A percentile compares a stretch with the other conserved stretches of the same genome.
These are phyloP conservation scores for Leishmania martiniquensis DNA, from an alignment of 208 protist species.

Conservation along the genomic window DNA sequence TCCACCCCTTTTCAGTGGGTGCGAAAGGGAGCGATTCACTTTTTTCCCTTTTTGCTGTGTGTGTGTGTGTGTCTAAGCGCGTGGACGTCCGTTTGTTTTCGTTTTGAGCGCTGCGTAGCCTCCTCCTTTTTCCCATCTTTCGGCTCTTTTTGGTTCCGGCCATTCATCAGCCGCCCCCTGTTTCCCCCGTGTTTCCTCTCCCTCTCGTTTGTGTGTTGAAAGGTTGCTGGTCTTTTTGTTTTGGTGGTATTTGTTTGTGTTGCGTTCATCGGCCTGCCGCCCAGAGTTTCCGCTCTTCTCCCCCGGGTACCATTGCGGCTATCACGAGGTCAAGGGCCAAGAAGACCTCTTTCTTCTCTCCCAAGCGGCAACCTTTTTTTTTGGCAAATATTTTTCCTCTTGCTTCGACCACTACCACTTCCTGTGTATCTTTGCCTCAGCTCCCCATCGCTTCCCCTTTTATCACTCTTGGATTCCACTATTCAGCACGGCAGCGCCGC, in stretches of 20 bases:
- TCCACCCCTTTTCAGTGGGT: too few relatives aligned
- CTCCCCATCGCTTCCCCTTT: neutral
- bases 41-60: neutral
- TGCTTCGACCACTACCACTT: neutral
- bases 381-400: slow-evolving; percentile 12
- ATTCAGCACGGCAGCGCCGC: neutral
- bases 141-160: neutral
- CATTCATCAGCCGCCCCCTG: too few relatives aligned
- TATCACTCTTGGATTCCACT: neutral
- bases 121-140: neutral
- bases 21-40: too few relatives aligned
- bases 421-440: neutral
- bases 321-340: neutral
- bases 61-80: neutral
- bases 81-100: neutral
- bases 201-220: too few relatives aligned
- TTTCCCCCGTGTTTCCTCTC: neutral
- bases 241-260: neutral
- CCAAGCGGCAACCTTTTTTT: slow-evolving; percentile 11
- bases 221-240: neutral
- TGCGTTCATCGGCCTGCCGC: neutral
- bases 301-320: neutral
- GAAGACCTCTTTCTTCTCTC: neutral
- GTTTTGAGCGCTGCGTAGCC: neutral
- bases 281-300: neutral